Evolutionary conservation across 495 filamentous ascomycete genomes (phyloP), one percentile per base, ranked within the genome.

Genomic region (Penicillium parvum): DNA sequence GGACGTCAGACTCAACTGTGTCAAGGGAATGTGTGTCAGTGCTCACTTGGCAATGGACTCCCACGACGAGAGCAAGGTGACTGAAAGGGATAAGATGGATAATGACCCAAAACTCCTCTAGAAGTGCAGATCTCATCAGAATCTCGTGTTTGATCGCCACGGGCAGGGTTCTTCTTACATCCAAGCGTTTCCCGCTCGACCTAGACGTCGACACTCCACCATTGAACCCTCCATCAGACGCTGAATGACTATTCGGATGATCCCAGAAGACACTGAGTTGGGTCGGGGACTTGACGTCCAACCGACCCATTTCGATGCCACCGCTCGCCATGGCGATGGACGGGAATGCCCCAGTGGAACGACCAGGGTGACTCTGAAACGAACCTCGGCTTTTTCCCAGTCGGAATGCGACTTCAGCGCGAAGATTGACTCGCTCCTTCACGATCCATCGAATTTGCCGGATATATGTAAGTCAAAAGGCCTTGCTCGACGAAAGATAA

Each of bases 51-150:
- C 56, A 28, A 54, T 22, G 7, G 53, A 43, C 28, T 61, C 58
- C 60, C 60, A 63, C 10, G 60, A 59, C 1, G 49, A 49, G 16
- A 63, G 52, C n/a, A 61, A 23, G 3, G 58, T 63, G 11, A 51
- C 32, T 7, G 58, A 55, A n/a, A 63, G 38, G 21, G 48, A 60
- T 2, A 63, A 47, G 12, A 63, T 49, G 1, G 60, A 61, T 1
- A 61, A 38, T 3, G 58, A 50, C 2, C 59, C 60, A 38, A 63
- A 63, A 14, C 52, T 55, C 32, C 60, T 43, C 60, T 63, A 34
- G 32, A 18, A 29, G 32, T 1, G 21, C 25, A 16, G 26, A 29
- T 30, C 12, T 30, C n/a, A 30, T n/a, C n/a, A 14, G 28, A 5
- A 15, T n/a, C 5, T 27, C n/a, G 2, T 11, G 2, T 30, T 15